Evolutionary conservation across 2,329 filamentous ascomycete genomes (phyloP).

Genomic region (Nannizziopsis arthrosporioides): DNA sequence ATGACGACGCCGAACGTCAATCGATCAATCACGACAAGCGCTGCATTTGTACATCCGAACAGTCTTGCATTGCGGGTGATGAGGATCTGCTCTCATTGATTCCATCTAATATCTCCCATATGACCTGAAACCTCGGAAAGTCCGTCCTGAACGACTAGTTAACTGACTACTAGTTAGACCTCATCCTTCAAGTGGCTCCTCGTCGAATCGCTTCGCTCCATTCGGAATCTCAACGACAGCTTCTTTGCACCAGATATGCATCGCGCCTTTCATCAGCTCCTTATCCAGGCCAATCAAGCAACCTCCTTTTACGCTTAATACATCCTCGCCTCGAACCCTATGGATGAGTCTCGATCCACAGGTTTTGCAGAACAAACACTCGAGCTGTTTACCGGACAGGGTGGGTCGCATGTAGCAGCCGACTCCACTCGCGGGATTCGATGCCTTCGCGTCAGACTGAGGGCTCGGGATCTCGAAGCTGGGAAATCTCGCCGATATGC

Average conservation of each 20-base stretch:
- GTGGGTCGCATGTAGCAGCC: slow-evolving; percentile 43
- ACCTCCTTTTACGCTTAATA: slow-evolving; percentile 31
- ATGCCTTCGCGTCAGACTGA: slow-evolving; percentile 1
- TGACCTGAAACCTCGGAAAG: too few species aligned
- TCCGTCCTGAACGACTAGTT: too few species aligned
- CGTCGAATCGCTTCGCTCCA: slow-evolving; percentile 46
- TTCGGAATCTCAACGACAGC: slow-evolving; percentile 60
- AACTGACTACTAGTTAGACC: background rate
- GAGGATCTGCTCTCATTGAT: too few species aligned
- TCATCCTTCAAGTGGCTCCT: slow-evolving; percentile 33
- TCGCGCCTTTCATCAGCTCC: slow-evolving; percentile 45
- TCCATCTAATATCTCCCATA: too few species aligned
- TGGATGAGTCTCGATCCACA: slow-evolving; percentile 58
- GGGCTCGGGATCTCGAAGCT: slow-evolving; percentile 45
- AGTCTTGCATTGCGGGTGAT: too few species aligned
- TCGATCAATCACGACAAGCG: too few species aligned
- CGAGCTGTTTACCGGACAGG: slow-evolving; percentile 44
- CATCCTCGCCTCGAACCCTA: slow-evolving; percentile 46
- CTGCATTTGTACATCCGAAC: too few species aligned
- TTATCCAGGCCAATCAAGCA: slow-evolving; percentile 54
- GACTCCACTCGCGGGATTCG: slow-evolving; percentile 12
- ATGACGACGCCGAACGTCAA: too few species aligned
- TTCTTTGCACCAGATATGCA: slow-evolving; percentile 57
- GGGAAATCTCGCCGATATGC: slow-evolving; percentile 58
- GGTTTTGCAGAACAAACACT: slow-evolving; percentile 55